A percentile compares a stretch with the other conserved stretches of the same genome.
phyloP scores from a whole-genome alignment of 768 basidiomycete genomes.

The Tulasnella calospora region DNA sequence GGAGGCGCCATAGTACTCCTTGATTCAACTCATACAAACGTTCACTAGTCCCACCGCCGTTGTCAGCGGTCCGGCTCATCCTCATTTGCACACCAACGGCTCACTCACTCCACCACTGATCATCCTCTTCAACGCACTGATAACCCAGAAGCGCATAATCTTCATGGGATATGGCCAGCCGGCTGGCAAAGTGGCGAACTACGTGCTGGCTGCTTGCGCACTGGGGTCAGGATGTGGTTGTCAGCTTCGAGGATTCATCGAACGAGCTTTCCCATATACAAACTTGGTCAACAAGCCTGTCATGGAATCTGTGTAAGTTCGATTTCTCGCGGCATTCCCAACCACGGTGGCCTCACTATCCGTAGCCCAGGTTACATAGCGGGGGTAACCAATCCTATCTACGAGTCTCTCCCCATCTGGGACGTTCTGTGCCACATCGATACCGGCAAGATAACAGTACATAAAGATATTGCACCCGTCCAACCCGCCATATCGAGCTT shows the following conservation, averaged over 20 bases:
- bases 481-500: constrained; percentile 32
- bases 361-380: constrained; percentile 86
- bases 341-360: neutral
- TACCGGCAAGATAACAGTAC: constrained; percentile 76
- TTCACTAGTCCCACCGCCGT: constrained; percentile 60
- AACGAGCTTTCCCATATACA: constrained; percentile 92
- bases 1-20: constrained; percentile 63
- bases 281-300: constrained; percentile 58
- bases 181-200: constrained; percentile 83
- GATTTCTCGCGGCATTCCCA: neutral
- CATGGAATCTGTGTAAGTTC: constrained; percentile 67
- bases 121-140: constrained; percentile 89
- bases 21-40: constrained; percentile 83
- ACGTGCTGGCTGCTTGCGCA: constrained; percentile 91
- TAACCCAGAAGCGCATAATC: constrained; percentile 93
- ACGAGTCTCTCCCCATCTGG: constrained; percentile 82
- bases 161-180: constrained; percentile 88
- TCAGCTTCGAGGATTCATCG: constrained; percentile 77
- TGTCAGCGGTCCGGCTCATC: constrained; percentile 71
- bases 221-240: constrained; percentile 86
- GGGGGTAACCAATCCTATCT: constrained; percentile 96
- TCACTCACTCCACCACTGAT: constrained; percentile 88
- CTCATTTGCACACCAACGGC: constrained; percentile 91
- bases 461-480: constrained; percentile 66
- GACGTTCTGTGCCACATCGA: constrained; percentile 91